Base-by-base conservation (phyloP, 495 filamentous ascomycete genomes). In the Aspergillus sparsus region DNA sequence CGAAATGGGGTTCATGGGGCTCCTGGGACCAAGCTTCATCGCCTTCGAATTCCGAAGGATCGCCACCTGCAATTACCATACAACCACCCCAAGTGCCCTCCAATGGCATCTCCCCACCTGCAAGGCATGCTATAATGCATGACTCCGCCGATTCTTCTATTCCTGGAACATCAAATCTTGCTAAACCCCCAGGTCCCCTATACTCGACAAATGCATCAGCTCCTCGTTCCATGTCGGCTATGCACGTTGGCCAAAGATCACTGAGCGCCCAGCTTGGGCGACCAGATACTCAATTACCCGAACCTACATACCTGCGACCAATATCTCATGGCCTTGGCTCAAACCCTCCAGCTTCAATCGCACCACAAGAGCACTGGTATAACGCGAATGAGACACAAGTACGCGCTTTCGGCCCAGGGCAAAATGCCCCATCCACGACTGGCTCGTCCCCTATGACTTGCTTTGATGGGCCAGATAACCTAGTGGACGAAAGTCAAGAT, bases 401-500 rank as follows among this genome's bases (percentile, higher is more conserved):
- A 7, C 31, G 53, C 27, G 12, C 56, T 41, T 39, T 66, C 31
- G 57, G 52, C 34, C 45, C 53, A 31, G 44, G 21, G 6, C 71
- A 66, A 21, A 65, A 66, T n/a, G 53, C 62, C 31, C 53, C 74
- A 32, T 42, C 68, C 0, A 49, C 65, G 4, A 68, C 71, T 1
- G 62, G 57, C 18, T 65, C 66, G 33, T 74, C 76, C 2, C 73
- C 79, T 11, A 61, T 73, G 21, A 63, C 77, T 6, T 67, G 67
- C 27, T 75, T 84, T 21, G 78, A 79, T 10, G 74, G 73, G 6
- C 68, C 80, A 5, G 78, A 82, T 9, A 76, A 77, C 6, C 61
- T 83, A 18, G 77, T 85, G 7, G 77, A 81, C 49, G 79, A 83
- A 45, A 82, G 78, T 56, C 83, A 83, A 51, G 78, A 85, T 37